Evolutionary conservation across 768 basidiomycete genomes (phyloP), one percentile per base, ranked within the genome.

Genomic region (Ramaria rubella): DNA sequence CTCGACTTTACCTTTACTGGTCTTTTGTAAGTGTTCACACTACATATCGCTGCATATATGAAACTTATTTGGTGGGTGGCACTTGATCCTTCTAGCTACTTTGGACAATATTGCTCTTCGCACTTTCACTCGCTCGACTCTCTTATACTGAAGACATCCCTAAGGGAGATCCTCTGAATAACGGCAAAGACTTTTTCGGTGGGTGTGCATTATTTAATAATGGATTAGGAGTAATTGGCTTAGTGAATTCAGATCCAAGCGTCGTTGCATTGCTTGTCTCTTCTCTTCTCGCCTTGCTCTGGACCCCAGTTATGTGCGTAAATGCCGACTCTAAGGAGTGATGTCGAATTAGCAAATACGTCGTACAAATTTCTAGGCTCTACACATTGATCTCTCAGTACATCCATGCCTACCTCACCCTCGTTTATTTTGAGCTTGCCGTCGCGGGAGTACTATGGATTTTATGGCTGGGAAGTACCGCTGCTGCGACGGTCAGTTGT

Each of bases 391-490:
- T 49, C n/a, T 19, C 19, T 24, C 44, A 53, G 17, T 49, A 34
- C n/a, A 33, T 42, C 11, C 58, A 59, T 48, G 26, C 19, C n/a
- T 50, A 52, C 30, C 26, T 51, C 15, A 48, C 52, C 5, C 26
- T 27, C 33, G 60, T 62, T 45, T 52, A 59, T 15, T 55, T 64
- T 33, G 68, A 69, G 48, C 52, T 64, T 33, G 51, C 56, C 9
- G 60, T 58, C 12, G 60, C 65, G 15, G 44, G 55, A 15, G 30
- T 65, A 15, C 59, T 69, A 12, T 67, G 65, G 63, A 44, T 69
- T 4, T 45, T 69, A n/a, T 68, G 67, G 68, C 53, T 68, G 5
- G 60, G 65, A n/a, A 68, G 68, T 15, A 61, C 65, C 15, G 64
- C 59, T 29, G 61, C 65, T 33, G 61, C 67, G 0, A 65, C 63